A percentile compares a stretch with the other conserved stretches of the same genome.
Evolutionary conservation across 1,284 basidiomycete genomes (phyloP).

Genomic region (Cryptococcus sp.): DNA sequence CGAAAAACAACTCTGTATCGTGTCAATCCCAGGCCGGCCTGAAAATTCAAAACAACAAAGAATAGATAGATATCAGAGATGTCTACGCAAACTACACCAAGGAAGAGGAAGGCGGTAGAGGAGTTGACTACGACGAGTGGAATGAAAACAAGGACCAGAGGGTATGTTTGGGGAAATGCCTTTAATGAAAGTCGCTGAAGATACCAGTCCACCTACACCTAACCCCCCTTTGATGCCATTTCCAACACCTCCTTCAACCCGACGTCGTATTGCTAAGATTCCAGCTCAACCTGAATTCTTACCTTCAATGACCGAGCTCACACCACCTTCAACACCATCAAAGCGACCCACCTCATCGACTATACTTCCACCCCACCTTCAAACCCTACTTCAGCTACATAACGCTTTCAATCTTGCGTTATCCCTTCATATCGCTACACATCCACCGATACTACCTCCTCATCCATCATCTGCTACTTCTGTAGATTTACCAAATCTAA

Average conservation of each 20-base stretch:
- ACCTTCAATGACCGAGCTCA: not conserved
- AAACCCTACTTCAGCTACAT: constrained; percentile 41
- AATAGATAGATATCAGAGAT: not conserved
- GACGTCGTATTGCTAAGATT: constrained; percentile 13
- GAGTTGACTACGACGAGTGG: not conserved
- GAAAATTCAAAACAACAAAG: constrained; percentile 1
- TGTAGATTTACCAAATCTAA: constrained; percentile 39
- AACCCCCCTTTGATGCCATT: constrained; percentile 37
- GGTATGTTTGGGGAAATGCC: no score
- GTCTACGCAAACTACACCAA: constrained; percentile 19
- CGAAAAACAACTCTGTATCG: no score
- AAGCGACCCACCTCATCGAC: not conserved
- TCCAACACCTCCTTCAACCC: constrained; percentile 34
- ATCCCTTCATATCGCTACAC: constrained; percentile 43
- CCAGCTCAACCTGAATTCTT: not conserved
- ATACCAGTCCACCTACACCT: constrained; percentile 22
- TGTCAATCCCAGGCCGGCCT: no score
- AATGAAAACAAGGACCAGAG: not conserved
- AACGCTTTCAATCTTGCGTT: constrained; percentile 45
- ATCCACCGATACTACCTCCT: constrained; percentile 46
- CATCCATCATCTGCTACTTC: constrained; percentile 27
- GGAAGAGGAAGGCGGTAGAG: constrained; percentile 24
- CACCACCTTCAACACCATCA: not conserved
- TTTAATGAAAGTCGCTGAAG: not conserved
- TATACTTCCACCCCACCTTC: constrained; percentile 38